Percentiles rank a stretch among this genome's conserved stretches.
These are phyloP conservation scores for Cadophora malorum DNA, from an alignment of 2,329 filamentous ascomycete species.

Conservation along the genomic window DNA sequence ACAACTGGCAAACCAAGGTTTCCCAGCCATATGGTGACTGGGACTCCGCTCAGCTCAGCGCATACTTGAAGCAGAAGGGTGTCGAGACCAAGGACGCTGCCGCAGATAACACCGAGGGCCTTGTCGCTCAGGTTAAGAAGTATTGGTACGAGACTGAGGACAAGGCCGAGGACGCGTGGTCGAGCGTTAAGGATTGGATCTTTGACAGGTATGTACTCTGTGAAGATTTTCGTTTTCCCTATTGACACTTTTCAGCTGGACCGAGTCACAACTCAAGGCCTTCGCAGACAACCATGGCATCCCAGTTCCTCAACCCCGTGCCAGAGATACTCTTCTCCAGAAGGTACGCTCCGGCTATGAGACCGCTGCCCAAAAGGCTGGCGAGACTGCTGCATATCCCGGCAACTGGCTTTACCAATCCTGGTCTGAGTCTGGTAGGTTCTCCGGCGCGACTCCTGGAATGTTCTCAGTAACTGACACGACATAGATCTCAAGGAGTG, in stretches of 20 bases:
- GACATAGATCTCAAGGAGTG: constrained; percentile 82
- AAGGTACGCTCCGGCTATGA: constrained; percentile 85
- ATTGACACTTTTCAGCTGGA: constrained; percentile 33
- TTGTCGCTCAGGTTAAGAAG: constrained; percentile 72
- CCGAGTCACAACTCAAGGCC: constrained; percentile 87
- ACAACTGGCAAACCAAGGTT: constrained; percentile 85
- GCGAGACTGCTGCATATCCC: constrained; percentile 84
- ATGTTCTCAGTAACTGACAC: constrained; percentile 26
- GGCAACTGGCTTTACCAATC: constrained; percentile 92
- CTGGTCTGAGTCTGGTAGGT: constrained; percentile 76
- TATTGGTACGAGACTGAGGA: constrained; percentile 83
- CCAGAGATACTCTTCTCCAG: constrained; percentile 80
- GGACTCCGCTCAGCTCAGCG: constrained; percentile 71
- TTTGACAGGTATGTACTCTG: constrained; percentile 70
- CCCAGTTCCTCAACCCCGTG: constrained; percentile 83
- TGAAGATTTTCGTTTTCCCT: constrained; percentile 19
- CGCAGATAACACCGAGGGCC: constrained; percentile 70
- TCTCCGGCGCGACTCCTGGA: background rate
- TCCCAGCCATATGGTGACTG: constrained; percentile 78
- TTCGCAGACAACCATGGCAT: constrained; percentile 91
- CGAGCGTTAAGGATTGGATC: constrained; percentile 84
- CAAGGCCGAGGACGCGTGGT: constrained; percentile 73
- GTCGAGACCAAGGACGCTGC: constrained; percentile 71
- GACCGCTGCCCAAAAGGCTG: constrained; percentile 71
- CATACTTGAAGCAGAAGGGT: constrained; percentile 75